Conservation (phyloP, 495 filamentous ascomycete species). For the Rostrohypoxylon terebratum region DNA sequence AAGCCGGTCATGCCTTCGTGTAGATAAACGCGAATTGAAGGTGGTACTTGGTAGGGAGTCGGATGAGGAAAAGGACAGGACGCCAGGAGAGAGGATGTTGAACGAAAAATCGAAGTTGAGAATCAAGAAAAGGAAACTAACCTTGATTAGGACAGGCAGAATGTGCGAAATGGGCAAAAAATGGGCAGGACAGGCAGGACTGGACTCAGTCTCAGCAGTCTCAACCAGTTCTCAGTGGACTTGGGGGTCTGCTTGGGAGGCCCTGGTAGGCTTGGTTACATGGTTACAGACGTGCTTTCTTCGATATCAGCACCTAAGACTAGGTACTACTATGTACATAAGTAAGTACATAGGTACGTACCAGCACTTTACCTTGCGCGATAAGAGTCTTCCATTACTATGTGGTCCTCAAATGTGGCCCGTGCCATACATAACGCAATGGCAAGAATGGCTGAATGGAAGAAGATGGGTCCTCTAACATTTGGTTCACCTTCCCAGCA, state of each 20-base stretch:
- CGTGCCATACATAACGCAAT: background rate
- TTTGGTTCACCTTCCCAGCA: slow-evolving; percentile 4
- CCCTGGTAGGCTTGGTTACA: background rate
- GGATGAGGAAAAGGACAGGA: slow-evolving; percentile 30
- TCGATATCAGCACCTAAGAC: slow-evolving; percentile 8
- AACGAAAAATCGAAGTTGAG: slow-evolving; percentile 53
- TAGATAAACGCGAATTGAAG: slow-evolving; percentile 30
- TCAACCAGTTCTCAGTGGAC: too few species aligned
- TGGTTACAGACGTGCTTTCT: slow-evolving; percentile 18
- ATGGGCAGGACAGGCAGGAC: too few species aligned
- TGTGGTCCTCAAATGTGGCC: background rate
- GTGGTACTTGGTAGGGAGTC: slow-evolving; percentile 36
- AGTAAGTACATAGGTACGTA: too few species aligned
- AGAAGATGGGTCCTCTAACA: background rate
- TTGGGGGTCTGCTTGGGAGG: too few species aligned
- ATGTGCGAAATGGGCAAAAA: slow-evolving; percentile 2
- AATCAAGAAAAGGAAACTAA: slow-evolving; percentile 39
- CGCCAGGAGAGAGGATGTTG: slow-evolving; percentile 41
- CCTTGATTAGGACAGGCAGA: slow-evolving; percentile 31
- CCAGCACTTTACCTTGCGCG: background rate
- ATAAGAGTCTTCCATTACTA: background rate
- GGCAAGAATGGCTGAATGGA: background rate
- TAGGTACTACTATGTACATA: too few species aligned
- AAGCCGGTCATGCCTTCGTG: slow-evolving; percentile 16
- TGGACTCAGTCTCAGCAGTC: background rate